These are phyloP conservation scores for Apophysomyces variabilis DNA, from an alignment of 371 early-diverging fungal species.

Conservation along the genomic window DNA sequence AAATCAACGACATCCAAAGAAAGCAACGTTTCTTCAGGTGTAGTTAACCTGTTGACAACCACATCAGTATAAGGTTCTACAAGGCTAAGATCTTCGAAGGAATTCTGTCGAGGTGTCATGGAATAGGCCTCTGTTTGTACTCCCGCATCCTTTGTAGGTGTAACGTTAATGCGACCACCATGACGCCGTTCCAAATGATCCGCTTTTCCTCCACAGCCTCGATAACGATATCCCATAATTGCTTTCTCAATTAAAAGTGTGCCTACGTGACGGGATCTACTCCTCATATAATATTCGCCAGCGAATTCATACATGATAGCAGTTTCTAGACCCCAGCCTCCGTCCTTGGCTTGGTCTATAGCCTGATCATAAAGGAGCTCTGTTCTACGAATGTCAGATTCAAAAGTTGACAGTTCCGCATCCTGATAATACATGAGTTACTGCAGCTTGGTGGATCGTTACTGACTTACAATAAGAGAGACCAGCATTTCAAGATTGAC, in stretches of 20 bases:
- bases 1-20: slow-evolving; percentile 52
- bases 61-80: slow-evolving; percentile 24
- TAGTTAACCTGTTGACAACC: slow-evolving; percentile 15
- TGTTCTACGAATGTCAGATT: slow-evolving; percentile 23
- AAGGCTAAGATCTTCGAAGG: slow-evolving; percentile 32
- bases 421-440: slow-evolving; percentile 14
- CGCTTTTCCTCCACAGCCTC: slow-evolving; percentile 46
- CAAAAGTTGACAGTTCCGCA: slow-evolving; percentile 47
- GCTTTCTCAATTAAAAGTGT: slow-evolving; percentile 40
- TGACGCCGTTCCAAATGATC: slow-evolving; percentile 26
- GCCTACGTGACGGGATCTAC: slow-evolving; percentile 32
- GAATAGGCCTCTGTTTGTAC: slow-evolving; percentile 39
- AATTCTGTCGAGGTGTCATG: slow-evolving; percentile 16
- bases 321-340: slow-evolving; percentile 40
- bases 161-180: slow-evolving; percentile 2
- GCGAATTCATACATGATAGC: slow-evolving; percentile 44
- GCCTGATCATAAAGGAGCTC: slow-evolving; percentile 43
- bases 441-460: neutral
- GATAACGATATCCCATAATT: slow-evolving; percentile 32
- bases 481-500: slow-evolving; percentile 40
- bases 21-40: slow-evolving; percentile 46
- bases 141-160: slow-evolving; percentile 13
- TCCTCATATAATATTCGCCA: slow-evolving; percentile 41
- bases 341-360: slow-evolving; percentile 41
- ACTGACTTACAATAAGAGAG: slow-evolving; percentile 22